Evolutionary conservation across 495 filamentous ascomycete genomes (phyloP).

Genomic region (Podospora pseudocomata): DNA sequence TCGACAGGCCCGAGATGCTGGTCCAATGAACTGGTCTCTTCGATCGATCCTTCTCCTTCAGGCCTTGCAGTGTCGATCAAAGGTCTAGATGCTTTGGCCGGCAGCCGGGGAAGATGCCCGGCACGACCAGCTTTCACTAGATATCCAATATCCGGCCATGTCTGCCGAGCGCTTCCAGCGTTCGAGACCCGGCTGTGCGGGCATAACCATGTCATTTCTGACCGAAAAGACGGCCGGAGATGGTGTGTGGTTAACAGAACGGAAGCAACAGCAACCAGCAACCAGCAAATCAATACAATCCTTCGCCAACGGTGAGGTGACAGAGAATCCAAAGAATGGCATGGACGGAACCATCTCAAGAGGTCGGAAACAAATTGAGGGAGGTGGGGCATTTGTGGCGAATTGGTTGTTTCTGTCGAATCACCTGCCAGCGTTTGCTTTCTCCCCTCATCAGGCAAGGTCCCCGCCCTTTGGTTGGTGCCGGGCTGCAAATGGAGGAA

Average conservation of each 20-base stretch:
- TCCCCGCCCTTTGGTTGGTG: slow-evolving; percentile 2
- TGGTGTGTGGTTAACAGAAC: slow-evolving; percentile 1
- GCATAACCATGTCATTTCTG: not conserved
- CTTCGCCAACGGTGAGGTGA: slow-evolving; percentile 17
- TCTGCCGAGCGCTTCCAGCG: not conserved
- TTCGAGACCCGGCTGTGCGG: not conserved
- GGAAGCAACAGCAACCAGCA: not conserved
- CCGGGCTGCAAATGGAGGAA: slow-evolving; percentile 12
- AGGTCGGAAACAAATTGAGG: slow-evolving; percentile 15
- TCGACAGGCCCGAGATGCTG: not conserved
- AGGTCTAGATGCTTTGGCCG: not conserved
- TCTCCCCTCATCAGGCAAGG: not conserved
- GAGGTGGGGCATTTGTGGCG: slow-evolving; percentile 27
- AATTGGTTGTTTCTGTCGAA: slow-evolving; percentile 22
- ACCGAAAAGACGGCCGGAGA: not conserved
- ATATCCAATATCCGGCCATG: not conserved
- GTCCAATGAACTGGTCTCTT: not conserved
- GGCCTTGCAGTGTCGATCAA: not conserved
- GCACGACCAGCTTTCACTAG: not conserved
- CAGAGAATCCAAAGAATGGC: no score
- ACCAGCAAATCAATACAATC: slow-evolving; percentile 4
- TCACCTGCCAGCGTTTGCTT: slow-evolving; percentile 14
- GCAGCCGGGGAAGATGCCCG: not conserved
- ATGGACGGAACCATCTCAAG: slow-evolving; percentile 14
- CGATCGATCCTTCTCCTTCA: not conserved